A percentile compares a stretch with the other conserved stretches of the same genome.
Conservation (phyloP, 176 grass and related monocot genomes). For the Juncus effusus region DNA sequence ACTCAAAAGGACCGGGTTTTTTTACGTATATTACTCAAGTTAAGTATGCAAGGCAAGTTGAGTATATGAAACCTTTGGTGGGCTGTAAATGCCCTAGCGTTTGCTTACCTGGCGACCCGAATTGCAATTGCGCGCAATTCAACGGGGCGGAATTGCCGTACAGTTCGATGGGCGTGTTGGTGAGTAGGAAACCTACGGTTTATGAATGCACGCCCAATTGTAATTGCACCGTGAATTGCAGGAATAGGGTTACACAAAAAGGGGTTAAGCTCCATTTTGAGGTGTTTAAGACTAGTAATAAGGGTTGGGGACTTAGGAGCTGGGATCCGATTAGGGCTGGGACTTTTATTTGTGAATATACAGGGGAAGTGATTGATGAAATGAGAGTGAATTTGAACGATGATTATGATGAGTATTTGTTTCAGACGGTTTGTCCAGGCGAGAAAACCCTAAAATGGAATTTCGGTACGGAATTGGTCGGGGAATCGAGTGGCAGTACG, state of each 20-base stretch:
- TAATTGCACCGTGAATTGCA: conserved; percentile 63
- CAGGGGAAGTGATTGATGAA: conserved; percentile 64
- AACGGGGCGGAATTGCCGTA: conserved; percentile 81
- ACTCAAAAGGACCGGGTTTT: conserved; percentile 57
- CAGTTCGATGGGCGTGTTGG: conserved; percentile 69
- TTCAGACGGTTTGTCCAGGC: conserved; percentile 47
- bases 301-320: conserved; percentile 85
- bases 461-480: conserved; percentile 67
- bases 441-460: conserved; percentile 78
- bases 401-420: conserved; percentile 66
- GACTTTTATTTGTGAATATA: conserved; percentile 85
- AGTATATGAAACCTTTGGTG: conserved; percentile 43
- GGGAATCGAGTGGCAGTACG: conserved; percentile 33
- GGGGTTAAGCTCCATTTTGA: conserved; percentile 76
- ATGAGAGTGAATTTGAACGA: conserved; percentile 42
- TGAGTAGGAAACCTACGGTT: conserved; percentile 56
- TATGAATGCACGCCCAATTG: conserved; percentile 75
- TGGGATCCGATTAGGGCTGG: conserved; percentile 86
- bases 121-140: conserved; percentile 50
- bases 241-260: conserved; percentile 76
- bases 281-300: conserved; percentile 77
- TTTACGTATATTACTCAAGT: conserved; percentile 66
- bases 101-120: conserved; percentile 62
- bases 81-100: conserved; percentile 62
- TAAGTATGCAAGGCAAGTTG: conserved; percentile 38